Conservation (phyloP, 2,329 filamentous ascomycete genomes). For the Leptographium procerum region DNA sequence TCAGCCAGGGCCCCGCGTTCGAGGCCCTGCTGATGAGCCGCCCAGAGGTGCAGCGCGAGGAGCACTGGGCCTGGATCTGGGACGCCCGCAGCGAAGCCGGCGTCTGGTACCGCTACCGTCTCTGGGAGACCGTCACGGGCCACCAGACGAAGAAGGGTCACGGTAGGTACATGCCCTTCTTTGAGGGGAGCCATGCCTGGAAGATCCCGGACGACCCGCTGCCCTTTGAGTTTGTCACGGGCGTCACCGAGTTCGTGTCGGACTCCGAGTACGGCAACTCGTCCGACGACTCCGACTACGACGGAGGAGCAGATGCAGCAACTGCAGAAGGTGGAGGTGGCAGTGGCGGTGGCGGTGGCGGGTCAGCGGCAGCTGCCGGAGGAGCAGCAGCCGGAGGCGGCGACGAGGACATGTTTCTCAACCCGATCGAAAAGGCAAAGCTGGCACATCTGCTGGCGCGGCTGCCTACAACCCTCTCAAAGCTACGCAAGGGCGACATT, state of each 20-base stretch:
- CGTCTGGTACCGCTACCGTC: conserved; percentile 83
- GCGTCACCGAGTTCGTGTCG: conserved; percentile 66
- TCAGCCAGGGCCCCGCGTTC: conserved; percentile 74
- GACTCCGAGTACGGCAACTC: conserved; percentile 72
- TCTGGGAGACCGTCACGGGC: conserved; percentile 78
- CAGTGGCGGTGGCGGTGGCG: too few relatives aligned
- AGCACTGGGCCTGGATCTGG: conserved; percentile 93
- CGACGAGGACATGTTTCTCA: conserved; percentile 54
- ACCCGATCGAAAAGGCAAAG: conserved; percentile 73
- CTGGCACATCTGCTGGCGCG: conserved; percentile 74
- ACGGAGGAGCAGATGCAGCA: conserved; percentile 50
- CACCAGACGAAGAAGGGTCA: conserved; percentile 33
- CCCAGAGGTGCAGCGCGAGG: conserved; percentile 70
- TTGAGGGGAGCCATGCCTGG: conserved; percentile 71
- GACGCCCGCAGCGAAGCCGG: conserved; percentile 68
- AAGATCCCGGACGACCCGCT: conserved; percentile 59
- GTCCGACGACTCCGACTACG: conserved; percentile 67
- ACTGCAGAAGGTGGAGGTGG: conserved; percentile 7
- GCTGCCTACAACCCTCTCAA: conserved; percentile 63
- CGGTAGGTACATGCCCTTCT: conserved; percentile 51
- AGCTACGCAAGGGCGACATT: conserved; percentile 72
- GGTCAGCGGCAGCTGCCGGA: conserved; percentile 6
- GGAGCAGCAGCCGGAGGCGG: conserved; percentile 21
- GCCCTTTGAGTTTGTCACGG: conserved; percentile 71
- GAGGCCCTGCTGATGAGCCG: conserved; percentile 87